Evolutionary conservation across 2,329 filamentous ascomycete species (phyloP).

Genomic region (Aspergillus sp.): DNA sequence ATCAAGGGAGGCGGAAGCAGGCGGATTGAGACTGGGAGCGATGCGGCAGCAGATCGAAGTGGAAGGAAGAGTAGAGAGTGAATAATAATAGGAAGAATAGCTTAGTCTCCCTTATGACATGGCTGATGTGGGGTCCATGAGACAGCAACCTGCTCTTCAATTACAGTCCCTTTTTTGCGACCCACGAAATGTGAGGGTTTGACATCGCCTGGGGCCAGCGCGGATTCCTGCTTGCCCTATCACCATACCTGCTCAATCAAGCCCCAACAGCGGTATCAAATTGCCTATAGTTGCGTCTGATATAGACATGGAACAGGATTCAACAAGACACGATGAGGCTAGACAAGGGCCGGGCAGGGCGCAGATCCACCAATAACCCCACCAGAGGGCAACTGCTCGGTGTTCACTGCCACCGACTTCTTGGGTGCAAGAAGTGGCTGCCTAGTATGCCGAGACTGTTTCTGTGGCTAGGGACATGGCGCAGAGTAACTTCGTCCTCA

Average conservation of each 20-base stretch:
- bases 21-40: not conserved
- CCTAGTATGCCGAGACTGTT: constrained; percentile 8
- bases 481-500: not conserved
- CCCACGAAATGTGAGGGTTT: not conserved
- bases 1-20: not conserved
- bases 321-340: constrained; percentile 1
- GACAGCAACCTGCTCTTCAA: not conserved
- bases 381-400: not conserved
- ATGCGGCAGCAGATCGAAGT: not conserved
- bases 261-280: not conserved
- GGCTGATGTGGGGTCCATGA: constrained; percentile 1
- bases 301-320: constrained; percentile 3
- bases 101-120: not conserved
- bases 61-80: not conserved
- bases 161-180: not conserved
- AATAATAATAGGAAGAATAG: not conserved
- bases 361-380: constrained; percentile 6
- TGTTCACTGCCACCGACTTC: not conserved
- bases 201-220: constrained; percentile 8
- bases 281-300: not conserved
- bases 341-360: not conserved
- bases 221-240: not conserved
- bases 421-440: constrained; percentile 8
- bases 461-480: constrained; percentile 7
- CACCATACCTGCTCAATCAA: not conserved